Evolutionary conservation across 306 rosid species (phyloP).

Genomic region (Cyclanthera cordifolia): DNA sequence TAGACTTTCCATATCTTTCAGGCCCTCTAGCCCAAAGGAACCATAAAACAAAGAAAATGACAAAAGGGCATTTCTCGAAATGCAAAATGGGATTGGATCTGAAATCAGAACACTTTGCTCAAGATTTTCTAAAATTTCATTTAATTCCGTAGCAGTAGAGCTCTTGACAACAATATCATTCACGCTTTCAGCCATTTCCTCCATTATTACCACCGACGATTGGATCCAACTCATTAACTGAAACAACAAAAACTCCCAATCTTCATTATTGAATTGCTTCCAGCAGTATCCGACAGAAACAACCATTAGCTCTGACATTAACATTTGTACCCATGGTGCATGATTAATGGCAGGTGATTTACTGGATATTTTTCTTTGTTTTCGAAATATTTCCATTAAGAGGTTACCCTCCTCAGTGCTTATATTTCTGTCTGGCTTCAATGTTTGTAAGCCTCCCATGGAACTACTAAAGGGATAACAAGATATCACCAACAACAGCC

Average conservation of each 20-base stretch:
- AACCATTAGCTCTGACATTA: constrained; percentile 65
- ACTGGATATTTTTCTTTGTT: constrained; percentile 59
- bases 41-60: constrained; percentile 53
- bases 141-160: constrained; percentile 30
- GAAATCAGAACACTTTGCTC: constrained; percentile 44
- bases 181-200: constrained; percentile 69
- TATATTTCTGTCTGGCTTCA: constrained; percentile 48
- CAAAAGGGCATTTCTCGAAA: constrained; percentile 74
- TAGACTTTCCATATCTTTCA: constrained; percentile 31
- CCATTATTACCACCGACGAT: constrained; percentile 67
- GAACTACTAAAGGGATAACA: constrained; percentile 66
- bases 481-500: constrained; percentile 69
- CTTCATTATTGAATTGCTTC: constrained; percentile 69
- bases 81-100: constrained; percentile 42
- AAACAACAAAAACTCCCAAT: constrained; percentile 71
- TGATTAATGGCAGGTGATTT: constrained; percentile 40
- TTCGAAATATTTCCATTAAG: constrained; percentile 56
- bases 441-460: constrained; percentile 32
- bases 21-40: constrained; percentile 38
- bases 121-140: constrained; percentile 25
- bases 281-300: constrained; percentile 84
- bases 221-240: constrained; percentile 75
- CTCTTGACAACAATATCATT: constrained; percentile 34
- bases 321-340: constrained; percentile 60
- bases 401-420: constrained; percentile 49